phyloP scores from a whole-genome alignment of 2,329 filamentous ascomycete genomes.

The Westerdykella ornata region DNA sequence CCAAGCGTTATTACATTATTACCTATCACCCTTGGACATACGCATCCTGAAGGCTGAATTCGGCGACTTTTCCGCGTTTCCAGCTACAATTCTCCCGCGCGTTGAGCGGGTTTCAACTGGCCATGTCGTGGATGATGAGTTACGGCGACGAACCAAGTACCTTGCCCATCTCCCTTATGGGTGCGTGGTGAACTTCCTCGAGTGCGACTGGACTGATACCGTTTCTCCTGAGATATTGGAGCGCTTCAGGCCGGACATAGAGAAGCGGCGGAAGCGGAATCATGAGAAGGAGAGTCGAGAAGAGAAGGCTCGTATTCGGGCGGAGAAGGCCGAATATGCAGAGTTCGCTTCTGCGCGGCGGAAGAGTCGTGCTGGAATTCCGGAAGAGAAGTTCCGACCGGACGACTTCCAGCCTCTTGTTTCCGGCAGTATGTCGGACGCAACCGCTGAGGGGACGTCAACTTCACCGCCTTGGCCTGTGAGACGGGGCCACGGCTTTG shows the following conservation, averaged over 20 bases:
- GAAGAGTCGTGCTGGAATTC: constrained; percentile 51
- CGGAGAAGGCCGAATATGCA: constrained; percentile 71
- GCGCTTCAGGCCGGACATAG: constrained; percentile 69
- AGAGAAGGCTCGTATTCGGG: constrained; percentile 74
- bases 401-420: constrained; percentile 42
- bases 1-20: constrained; percentile 78
- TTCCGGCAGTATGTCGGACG: constrained; percentile 16
- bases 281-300: constrained; percentile 78
- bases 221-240: constrained; percentile 69
- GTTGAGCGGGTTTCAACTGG: constrained; percentile 86
- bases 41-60: constrained; percentile 87
- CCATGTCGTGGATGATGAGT: constrained; percentile 76
- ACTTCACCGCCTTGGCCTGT: constrained; percentile 47
- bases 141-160: constrained; percentile 80
- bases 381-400: constrained; percentile 46
- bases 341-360: constrained; percentile 60
- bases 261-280: constrained; percentile 67
- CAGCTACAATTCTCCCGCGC: constrained; percentile 75
- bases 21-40: constrained; percentile 84
- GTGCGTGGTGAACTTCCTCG: constrained; percentile 84
- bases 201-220: constrained; percentile 93
- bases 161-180: constrained; percentile 78
- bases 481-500: constrained; percentile 53
- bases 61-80: constrained; percentile 73
- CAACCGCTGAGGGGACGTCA: constrained; percentile 29